Percentiles rank a stretch among this genome's conserved stretches.
These are phyloP conservation scores for Yamadazyma ubonensis DNA, from an alignment of 805 yeast genomes.

Conservation along the genomic window DNA sequence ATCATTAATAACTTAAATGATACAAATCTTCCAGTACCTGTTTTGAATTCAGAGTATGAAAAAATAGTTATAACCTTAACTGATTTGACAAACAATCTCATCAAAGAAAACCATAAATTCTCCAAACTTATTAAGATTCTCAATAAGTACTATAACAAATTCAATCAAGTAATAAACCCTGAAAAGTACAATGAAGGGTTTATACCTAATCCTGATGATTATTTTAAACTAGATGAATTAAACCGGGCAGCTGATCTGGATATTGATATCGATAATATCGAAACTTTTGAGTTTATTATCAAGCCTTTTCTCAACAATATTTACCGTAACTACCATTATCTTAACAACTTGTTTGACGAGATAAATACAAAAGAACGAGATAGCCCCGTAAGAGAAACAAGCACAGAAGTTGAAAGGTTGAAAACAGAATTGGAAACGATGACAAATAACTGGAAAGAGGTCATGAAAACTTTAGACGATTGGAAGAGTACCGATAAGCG, in stretches of 20 bases:
- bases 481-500: conserved; percentile 25
- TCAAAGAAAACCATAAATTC: conserved; percentile 37
- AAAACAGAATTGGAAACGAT: conserved; percentile 33
- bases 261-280: conserved; percentile 34
- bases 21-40: conserved; percentile 15
- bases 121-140: conserved; percentile 28
- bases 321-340: conserved; percentile 34
- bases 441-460: conserved; percentile 39
- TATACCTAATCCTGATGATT: conserved; percentile 33
- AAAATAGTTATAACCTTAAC: conserved; percentile 33
- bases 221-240: conserved; percentile 8
- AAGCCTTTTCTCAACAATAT: conserved; percentile 36
- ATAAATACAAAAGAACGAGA: conserved; percentile 10
- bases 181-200: conserved; percentile 6
- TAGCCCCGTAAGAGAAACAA: conserved; percentile 5
- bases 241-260: conserved; percentile 9
- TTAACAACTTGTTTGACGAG: conserved; percentile 17
- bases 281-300: conserved; percentile 33
- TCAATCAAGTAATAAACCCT: conserved; percentile 20
- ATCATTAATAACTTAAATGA: conserved; percentile 24
- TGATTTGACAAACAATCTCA: conserved; percentile 34
- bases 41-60: conserved; percentile 28
- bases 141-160: conserved; percentile 26
- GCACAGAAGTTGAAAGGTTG: conserved; percentile 15
- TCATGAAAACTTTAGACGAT: conserved; percentile 37